These are phyloP conservation scores for Lipomyces mesembrius DNA, from an alignment of 805 yeast genomes.

Conservation along the genomic window DNA sequence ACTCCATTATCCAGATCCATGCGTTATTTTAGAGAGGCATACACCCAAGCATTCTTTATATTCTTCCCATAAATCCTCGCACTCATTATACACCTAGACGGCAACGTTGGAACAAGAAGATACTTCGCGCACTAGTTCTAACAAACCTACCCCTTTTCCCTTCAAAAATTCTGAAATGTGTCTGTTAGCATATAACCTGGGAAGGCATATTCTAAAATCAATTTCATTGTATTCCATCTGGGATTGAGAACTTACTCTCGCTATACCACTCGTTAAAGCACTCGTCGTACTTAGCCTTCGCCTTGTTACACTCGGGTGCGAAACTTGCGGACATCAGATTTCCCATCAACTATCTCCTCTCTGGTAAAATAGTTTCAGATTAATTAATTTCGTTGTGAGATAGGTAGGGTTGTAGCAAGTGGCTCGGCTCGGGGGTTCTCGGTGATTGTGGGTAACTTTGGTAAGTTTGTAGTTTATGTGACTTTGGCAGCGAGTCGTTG, in stretches of 20 bases:
- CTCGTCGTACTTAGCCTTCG: constrained; percentile 83
- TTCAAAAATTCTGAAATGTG: constrained; percentile 47
- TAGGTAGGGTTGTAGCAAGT: background rate
- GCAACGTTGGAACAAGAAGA: background rate
- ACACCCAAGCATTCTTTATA: constrained; percentile 87
- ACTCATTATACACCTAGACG: constrained; percentile 70
- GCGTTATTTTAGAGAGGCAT: constrained; percentile 31
- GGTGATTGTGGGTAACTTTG: no score
- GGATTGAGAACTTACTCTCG: constrained; percentile 57
- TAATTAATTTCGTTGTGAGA: background rate
- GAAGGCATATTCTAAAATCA: background rate
- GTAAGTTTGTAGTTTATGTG: no score
- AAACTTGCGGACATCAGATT: constrained; percentile 74
- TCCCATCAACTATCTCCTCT: constrained; percentile 25
- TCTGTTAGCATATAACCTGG: constrained; percentile 15
- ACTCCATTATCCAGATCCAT: constrained; percentile 8
- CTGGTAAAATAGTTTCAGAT: background rate
- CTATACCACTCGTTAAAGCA: constrained; percentile 96
- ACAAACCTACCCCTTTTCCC: constrained; percentile 53
- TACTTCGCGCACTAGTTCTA: background rate
- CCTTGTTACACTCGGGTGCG: constrained; percentile 94
- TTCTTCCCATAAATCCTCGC: constrained; percentile 84
- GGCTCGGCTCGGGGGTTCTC: no score
- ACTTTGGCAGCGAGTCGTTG: background rate
- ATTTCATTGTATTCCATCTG: background rate